Evolutionary conservation across 176 grass and related monocot species (phyloP), one percentile per base, ranked within the genome.

Genomic region (Oryza meyeriana): DNA sequence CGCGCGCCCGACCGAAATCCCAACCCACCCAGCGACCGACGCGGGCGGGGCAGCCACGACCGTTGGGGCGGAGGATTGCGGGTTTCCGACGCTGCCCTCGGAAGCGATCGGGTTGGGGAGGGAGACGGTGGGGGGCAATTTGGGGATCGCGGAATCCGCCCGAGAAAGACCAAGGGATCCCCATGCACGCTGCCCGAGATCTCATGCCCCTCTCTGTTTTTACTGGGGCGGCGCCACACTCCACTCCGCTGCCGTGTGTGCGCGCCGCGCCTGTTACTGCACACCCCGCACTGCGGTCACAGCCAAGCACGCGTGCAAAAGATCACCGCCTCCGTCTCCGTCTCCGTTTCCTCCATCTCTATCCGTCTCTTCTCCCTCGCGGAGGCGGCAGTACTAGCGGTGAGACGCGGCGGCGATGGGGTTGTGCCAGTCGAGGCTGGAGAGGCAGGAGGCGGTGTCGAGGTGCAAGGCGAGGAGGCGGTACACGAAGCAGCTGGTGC

Each of bases 401-500:
- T 8, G 57, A 31, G 35, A 26, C 25, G 32, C 32, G 66, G 7
- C 44, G 72, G 87, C 42, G 85, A 90, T 80, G 78, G 69, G 88
- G 25, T 88, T 76, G 80, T 93, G 90, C 86, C 91, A 95, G 78
- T 98, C 96, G 40, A 71, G 90, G 87, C 68, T 98, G 67, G 96
- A 98, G 82, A 71, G 90, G 45, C 85, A 90, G 78, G 95, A 98
- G 79, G 90, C 89, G 26, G 96, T 98, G 42, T 93, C 96, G 42
- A 82, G 96, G 22, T 98, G 96, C 93, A 98, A 98, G 89, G 92
- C 92, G 57, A 85, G 96, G 18, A 61, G 90, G 31, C 78, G 96
- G 13, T 98, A 95, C 92, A 95, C 92, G 64, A 98, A 90, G 85
- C 96, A 98, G 44, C 90, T 98, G 9, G 96, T 95, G 45, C 80